Percentiles rank a stretch among this genome's conserved stretches.
Conservation (phyloP, 2,329 filamentous ascomycete genomes). For the Penicillium oxalicum region DNA sequence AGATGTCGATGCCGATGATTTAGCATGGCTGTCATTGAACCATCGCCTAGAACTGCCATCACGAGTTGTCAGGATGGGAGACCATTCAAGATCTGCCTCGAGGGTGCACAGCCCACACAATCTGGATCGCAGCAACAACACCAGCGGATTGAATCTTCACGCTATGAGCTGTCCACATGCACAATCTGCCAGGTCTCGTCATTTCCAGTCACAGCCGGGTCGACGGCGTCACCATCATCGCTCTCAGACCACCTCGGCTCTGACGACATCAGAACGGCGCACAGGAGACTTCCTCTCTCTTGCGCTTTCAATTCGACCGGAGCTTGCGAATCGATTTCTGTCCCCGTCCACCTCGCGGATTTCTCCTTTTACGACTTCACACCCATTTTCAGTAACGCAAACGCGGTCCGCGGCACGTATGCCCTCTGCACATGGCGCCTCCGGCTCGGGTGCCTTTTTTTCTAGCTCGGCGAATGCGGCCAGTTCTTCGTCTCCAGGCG, state of each 20-base stretch:
- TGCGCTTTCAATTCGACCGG: conserved; percentile 16
- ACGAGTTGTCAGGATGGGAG: conserved; percentile 19
- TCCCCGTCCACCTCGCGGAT: conserved; percentile 8
- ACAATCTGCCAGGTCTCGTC: background rate
- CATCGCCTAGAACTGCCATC: conserved; percentile 35
- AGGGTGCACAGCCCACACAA: conserved; percentile 8
- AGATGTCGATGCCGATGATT: conserved; percentile 27
- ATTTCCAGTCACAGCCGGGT: conserved; percentile 1
- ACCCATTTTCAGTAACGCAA: conserved; percentile 12
- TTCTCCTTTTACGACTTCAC: conserved; percentile 17
- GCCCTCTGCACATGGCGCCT: conserved; percentile 2
- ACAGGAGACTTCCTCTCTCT: conserved; percentile 12
- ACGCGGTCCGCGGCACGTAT: conserved; percentile 4
- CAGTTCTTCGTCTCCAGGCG: conserved; percentile 1
- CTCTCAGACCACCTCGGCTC: conserved; percentile 30
- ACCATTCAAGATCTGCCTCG: conserved; percentile 5
- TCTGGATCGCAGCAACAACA: conserved; percentile 1
- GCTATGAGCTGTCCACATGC: conserved; percentile 8
- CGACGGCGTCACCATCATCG: conserved; percentile 27
- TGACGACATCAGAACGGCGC: conserved; percentile 14
- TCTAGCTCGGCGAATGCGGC: conserved; percentile 10
- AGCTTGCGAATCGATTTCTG: conserved; percentile 4
- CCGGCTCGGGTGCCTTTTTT: conserved; percentile 7
- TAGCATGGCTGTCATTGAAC: conserved; percentile 36
- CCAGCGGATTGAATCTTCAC: conserved; percentile 1